Conservation (phyloP, 1,139 yeast genomes). For the Pneumocystis canis region DNA sequence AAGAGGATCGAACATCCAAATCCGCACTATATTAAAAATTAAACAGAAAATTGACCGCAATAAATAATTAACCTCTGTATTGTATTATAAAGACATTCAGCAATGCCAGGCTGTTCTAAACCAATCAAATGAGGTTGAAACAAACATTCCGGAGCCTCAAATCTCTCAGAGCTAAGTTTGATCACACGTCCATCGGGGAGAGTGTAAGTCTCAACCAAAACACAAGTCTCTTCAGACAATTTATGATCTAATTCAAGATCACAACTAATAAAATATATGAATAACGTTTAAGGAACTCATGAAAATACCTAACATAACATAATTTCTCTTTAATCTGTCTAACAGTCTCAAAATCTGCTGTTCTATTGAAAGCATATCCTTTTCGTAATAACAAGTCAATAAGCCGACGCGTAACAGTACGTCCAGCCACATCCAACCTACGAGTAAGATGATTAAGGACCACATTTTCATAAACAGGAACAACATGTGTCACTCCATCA, state of each 20-base stretch:
- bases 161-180: slow-evolving; percentile 88
- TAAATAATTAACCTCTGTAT: slow-evolving; percentile 24
- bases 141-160: slow-evolving; percentile 94
- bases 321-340: slow-evolving; percentile 93
- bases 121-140: slow-evolving; percentile 97
- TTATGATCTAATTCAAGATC: slow-evolving; percentile 81
- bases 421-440: slow-evolving; percentile 92
- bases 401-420: slow-evolving; percentile 91
- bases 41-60: neutral
- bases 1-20: slow-evolving; percentile 75
- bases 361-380: slow-evolving; percentile 94
- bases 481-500: slow-evolving; percentile 92
- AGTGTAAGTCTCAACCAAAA: slow-evolving; percentile 67
- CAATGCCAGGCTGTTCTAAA: slow-evolving; percentile 93
- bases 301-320: slow-evolving; percentile 49
- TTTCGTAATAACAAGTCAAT: slow-evolving; percentile 81
- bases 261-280: slow-evolving; percentile 34
- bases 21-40: slow-evolving; percentile 57
- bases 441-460: slow-evolving; percentile 85
- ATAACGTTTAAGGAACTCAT: neutral
- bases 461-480: slow-evolving; percentile 92
- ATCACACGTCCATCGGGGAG: slow-evolving; percentile 93
- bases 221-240: slow-evolving; percentile 84
- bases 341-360: slow-evolving; percentile 96
- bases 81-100: slow-evolving; percentile 80